Evolutionary conservation across 192 early-diverging fungal genomes (phyloP).

Genomic region (Backusella macrospora): DNA sequence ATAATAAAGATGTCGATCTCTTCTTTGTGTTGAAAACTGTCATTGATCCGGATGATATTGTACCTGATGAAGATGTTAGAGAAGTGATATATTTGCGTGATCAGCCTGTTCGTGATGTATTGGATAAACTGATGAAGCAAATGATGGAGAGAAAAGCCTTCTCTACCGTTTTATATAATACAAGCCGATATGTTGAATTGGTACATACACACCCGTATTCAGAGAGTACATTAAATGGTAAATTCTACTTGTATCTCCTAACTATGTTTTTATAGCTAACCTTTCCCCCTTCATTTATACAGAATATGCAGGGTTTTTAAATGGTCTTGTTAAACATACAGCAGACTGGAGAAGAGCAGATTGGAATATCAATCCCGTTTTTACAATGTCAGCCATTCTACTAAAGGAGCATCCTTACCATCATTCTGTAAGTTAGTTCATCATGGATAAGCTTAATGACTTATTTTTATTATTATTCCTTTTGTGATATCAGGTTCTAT

Average conservation of each 20-base stretch:
- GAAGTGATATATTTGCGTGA: conserved; percentile 50
- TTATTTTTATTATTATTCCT: background rate
- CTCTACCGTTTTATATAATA: conserved; percentile 56
- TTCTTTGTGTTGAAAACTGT: conserved; percentile 56
- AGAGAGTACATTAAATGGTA: conserved; percentile 47
- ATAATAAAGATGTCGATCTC: conserved; percentile 52
- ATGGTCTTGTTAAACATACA: conserved; percentile 37
- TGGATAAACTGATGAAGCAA: conserved; percentile 58
- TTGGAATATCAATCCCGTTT: conserved; percentile 52
- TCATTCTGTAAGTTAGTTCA: conserved; percentile 35
- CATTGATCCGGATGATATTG: conserved; percentile 50
- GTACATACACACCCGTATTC: conserved; percentile 54
- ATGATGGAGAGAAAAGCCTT: conserved; percentile 50
- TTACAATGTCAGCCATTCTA: conserved; percentile 54
- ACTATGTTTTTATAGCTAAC: no score
- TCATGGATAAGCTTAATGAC: conserved; percentile 2
- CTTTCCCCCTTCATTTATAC: background rate
- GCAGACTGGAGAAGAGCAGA: conserved; percentile 41
- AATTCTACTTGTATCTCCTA: background rate
- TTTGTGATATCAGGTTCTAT: conserved; percentile 31
- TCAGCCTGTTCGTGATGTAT: conserved; percentile 59
- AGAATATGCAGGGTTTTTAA: conserved; percentile 43
- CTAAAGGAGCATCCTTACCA: conserved; percentile 54
- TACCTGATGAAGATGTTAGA: conserved; percentile 41
- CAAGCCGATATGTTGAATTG: conserved; percentile 53